Base-by-base conservation (phyloP, 2,329 filamentous ascomycete genomes). In the Phymatotrichopsis omnivora region DNA sequence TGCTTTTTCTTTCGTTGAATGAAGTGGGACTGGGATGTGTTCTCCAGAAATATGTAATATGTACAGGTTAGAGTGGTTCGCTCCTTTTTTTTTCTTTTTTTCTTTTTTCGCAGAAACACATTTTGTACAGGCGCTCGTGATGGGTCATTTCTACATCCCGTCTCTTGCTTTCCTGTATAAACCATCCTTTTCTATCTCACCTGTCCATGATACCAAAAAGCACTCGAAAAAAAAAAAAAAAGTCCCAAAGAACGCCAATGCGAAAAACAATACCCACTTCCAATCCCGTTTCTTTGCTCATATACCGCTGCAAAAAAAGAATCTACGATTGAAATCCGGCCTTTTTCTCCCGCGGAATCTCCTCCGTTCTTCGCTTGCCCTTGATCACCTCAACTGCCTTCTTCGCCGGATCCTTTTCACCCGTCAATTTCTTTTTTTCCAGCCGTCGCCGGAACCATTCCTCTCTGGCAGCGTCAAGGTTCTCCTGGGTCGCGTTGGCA, bases 361-460 rank as follows among this genome's bases (percentile, higher is more conserved):
- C 29, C 4, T 32, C 45, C 41, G 31, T 60, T 45, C 59, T 62
- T 63, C 65, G 66, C 61, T 66, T 60, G 14, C 49, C 49, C 45
- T 68, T 65, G 10, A 68, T 61, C 45, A 68, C 62, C 53, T 56
- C 58, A 45, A 65, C 63, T 34, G 63, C 59, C 51, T 60, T 60
- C 55, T 67, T 64, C 3, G 64, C 17, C 14, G 14, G 49, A 39
- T 50, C 57, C 16, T 53, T 56, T 30, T 73, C 70, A 63, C 81
- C 76, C 46, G 68, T 24, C 23, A 45, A 29, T 22, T 37, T 68
- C 57, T 78, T 74, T 45, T 87, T 72, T 66, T 85, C 76, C 57
- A 84, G 70, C 40, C 84, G 74, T 53, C 75, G 72, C 40, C 78
- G 76, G 64, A 96, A 96, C 91, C 91, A 98, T 62, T 96, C 86